Evolutionary conservation across 225 moss, liverwort and hornwort species (phyloP).

Genomic region (Ulota crispa): DNA sequence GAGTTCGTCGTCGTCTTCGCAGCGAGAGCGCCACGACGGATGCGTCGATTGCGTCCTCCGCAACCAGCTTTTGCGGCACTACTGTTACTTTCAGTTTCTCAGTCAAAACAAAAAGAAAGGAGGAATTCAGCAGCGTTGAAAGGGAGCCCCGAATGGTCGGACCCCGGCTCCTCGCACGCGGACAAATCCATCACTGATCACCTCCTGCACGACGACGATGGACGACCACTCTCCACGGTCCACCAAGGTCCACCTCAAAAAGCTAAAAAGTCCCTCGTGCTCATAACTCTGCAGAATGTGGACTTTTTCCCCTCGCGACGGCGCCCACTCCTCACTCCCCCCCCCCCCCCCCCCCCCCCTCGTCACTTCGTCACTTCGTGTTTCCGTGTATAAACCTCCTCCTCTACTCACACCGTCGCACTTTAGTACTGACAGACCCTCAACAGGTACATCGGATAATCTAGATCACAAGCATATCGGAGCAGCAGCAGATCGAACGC

Average conservation of each 20-base stretch:
- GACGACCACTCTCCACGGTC: background rate
- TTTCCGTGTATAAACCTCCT: background rate
- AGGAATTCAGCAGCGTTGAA: background rate
- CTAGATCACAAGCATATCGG: background rate
- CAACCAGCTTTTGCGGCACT: background rate
- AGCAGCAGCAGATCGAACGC: background rate
- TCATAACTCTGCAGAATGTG: background rate
- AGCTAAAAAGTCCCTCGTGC: background rate
- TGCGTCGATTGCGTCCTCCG: too few relatives aligned
- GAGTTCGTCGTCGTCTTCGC: too few relatives aligned
- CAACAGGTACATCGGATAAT: background rate
- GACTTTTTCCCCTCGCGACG: constrained; percentile 13
- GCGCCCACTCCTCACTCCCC: background rate
- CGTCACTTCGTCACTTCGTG: background rate
- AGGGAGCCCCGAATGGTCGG: background rate
- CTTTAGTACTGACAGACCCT: background rate
- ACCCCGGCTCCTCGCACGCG: background rate
- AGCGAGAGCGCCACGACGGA: too few relatives aligned
- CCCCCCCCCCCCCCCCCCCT: background rate
- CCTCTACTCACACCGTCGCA: background rate
- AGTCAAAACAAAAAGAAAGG: too few relatives aligned
- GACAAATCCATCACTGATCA: background rate
- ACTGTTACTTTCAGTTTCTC: background rate
- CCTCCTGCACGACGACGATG: too few relatives aligned
- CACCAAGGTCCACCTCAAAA: background rate